Base-by-base conservation (phyloP, 2,329 filamentous ascomycete genomes). In the Diaporthe amygdali region DNA sequence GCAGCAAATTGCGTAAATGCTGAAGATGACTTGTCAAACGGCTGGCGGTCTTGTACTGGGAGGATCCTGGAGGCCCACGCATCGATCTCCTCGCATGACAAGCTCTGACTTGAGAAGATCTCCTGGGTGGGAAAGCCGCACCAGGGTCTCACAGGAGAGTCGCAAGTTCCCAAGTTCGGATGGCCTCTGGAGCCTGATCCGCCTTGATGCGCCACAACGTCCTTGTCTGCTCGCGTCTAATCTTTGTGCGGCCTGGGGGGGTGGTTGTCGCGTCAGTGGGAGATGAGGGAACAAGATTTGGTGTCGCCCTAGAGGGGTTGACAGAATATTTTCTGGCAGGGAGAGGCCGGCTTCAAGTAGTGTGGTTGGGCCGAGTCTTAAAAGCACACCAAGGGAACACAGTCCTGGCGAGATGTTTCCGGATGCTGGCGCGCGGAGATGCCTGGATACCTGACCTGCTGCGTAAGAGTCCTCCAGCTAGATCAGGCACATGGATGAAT, bases 51-150 rank as follows among this genome's bases (percentile, higher is more conserved):
- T 61, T 73, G 52, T 73, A 74, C 77, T 72, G 70, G 77, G 77
- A 74, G 74, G 72, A 77, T 76, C 76, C 76, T 70, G 72, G 77
- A 73, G 71, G 72, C 55, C 64, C 55, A 74, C 66, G 68, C 74
- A 66, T 73, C 68, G 73, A 76, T 70, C 71, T 59, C 61, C 72
- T 71, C 71, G 70, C 69, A 72, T 61, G 66, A 67, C 66, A 74
- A 71, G 68, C 47, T 51, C 72, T 72, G 69, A 63, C 67, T 71
- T 72, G 66, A 51, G 72, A 74, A 68, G 69, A 66, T 71, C 49
- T 68, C 67, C 56, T 80, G 76, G 77, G 78, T 77, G 78, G 78
- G 77, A 78, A 82, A 81, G 79, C 81, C 79, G 79, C 81, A 81
- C 80, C 81, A 83, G 79, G 81, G 81, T 81, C 78, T 80, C 77